A percentile compares a stretch with the other conserved stretches of the same genome.
Conservation (phyloP, 2,329 filamentous ascomycete genomes). For the Ophiostoma novo-ulmi region DNA sequence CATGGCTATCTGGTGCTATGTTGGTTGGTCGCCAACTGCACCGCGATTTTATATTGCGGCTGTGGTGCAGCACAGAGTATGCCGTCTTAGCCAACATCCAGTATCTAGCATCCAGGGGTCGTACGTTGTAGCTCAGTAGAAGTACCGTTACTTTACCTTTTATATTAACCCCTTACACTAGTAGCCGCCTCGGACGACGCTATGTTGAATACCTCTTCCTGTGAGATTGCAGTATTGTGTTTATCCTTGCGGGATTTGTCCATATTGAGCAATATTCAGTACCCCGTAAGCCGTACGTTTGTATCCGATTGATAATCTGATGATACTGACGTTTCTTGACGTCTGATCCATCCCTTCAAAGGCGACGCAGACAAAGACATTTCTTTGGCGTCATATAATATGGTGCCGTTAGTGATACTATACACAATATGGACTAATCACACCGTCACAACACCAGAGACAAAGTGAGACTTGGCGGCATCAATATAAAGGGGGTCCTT, state of each 20-base stretch:
- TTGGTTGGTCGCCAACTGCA: no score
- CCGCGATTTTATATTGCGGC: background rate
- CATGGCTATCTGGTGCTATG: no score
- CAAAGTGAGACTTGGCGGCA: background rate
- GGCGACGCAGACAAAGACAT: background rate
- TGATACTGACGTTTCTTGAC: background rate
- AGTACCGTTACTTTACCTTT: background rate
- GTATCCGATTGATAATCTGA: background rate
- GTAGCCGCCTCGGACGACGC: background rate
- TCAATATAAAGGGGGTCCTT: background rate
- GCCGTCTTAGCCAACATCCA: background rate
- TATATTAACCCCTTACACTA: background rate
- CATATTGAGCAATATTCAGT: background rate
- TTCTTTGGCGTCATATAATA: background rate
- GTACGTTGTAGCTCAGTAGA: background rate
- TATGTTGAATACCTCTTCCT: slow-evolving; percentile 7
- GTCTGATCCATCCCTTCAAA: background rate
- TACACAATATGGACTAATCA: background rate
- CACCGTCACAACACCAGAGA: background rate
- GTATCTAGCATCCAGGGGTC: no score
- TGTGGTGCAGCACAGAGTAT: background rate
- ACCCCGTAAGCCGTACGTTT: background rate
- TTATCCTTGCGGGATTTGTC: background rate
- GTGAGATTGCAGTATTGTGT: background rate
- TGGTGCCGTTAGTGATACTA: background rate